Conservation (phyloP, 257 asterid species). For the Cruciata laevipes region DNA sequence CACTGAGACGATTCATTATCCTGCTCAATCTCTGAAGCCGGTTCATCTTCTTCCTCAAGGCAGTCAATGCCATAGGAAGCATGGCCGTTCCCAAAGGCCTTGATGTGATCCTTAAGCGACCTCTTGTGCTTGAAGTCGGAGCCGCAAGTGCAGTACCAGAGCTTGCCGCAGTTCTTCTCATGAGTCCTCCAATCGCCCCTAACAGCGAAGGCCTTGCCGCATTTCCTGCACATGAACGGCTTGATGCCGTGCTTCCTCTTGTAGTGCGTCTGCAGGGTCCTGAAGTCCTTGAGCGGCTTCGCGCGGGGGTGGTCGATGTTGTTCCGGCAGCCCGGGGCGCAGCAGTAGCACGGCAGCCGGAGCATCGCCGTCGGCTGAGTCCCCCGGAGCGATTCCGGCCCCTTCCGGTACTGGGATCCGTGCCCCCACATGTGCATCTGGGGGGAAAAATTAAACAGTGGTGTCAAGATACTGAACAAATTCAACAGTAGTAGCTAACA, state of each 20-base stretch:
- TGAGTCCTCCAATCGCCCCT: conserved; percentile 53
- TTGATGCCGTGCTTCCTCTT: conserved; percentile 43
- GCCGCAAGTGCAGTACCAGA: conserved; percentile 48
- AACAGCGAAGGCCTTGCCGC: conserved; percentile 44
- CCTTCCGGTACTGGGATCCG: conserved; percentile 46
- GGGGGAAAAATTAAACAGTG: too few species aligned
- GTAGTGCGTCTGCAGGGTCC: conserved; percentile 45
- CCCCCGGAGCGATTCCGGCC: conserved; percentile 44
- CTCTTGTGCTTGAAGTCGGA: conserved; percentile 47
- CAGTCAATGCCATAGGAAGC: conserved; percentile 36
- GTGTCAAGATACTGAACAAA: neutral
- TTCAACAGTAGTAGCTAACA: too few species aligned
- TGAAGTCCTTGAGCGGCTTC: conserved; percentile 38
- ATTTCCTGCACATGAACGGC: conserved; percentile 43
- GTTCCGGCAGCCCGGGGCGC: conserved; percentile 45
- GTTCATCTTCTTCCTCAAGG: conserved; percentile 42
- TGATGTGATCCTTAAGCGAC: conserved; percentile 44
- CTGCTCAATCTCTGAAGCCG: conserved; percentile 43
- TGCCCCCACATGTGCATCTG: conserved; percentile 57
- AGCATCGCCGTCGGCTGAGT: conserved; percentile 50
- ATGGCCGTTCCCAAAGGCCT: conserved; percentile 41
- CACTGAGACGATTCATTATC: conserved; percentile 28
- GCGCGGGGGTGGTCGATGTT: conserved; percentile 44
- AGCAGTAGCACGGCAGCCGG: conserved; percentile 42
- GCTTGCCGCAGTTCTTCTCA: conserved; percentile 45